phyloP scores from a whole-genome alignment of 306 rosid species.

The Morella rubra region DNA sequence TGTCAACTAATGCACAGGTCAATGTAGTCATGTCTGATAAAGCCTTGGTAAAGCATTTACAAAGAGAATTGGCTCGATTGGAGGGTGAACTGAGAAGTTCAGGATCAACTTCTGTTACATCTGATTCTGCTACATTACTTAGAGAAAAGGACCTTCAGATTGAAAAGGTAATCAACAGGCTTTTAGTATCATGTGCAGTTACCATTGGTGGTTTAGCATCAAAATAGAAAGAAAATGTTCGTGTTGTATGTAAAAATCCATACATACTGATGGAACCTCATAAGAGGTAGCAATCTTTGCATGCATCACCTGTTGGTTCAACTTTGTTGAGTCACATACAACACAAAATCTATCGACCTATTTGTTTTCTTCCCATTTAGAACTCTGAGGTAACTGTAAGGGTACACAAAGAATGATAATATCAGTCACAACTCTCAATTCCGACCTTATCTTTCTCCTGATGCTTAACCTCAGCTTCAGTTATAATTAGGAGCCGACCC shows the following conservation, averaged over 20 bases:
- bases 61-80: slow-evolving; percentile 80
- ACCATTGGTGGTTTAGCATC: too few species aligned
- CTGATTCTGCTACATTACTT: slow-evolving; percentile 55
- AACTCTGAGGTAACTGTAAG: neutral
- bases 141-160: slow-evolving; percentile 80
- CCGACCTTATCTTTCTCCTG: slow-evolving; percentile 1
- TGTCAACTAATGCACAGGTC: slow-evolving; percentile 83
- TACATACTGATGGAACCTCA: neutral
- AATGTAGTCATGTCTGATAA: slow-evolving; percentile 92
- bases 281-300: neutral
- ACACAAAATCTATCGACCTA: neutral
- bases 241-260: neutral
- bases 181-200: neutral
- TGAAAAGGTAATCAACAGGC: slow-evolving; percentile 60
- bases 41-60: slow-evolving; percentile 89
- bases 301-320: neutral
- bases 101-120: slow-evolving; percentile 33
- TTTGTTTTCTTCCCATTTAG: neutral
- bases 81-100: slow-evolving; percentile 68
- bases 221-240: neutral
- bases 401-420: neutral
- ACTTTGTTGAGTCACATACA: neutral
- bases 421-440: neutral
- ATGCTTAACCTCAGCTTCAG: neutral
- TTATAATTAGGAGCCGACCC: neutral